These are phyloP conservation scores for Neobulgaria alba DNA, from an alignment of 2,329 filamentous ascomycete genomes.

Conservation along the genomic window DNA sequence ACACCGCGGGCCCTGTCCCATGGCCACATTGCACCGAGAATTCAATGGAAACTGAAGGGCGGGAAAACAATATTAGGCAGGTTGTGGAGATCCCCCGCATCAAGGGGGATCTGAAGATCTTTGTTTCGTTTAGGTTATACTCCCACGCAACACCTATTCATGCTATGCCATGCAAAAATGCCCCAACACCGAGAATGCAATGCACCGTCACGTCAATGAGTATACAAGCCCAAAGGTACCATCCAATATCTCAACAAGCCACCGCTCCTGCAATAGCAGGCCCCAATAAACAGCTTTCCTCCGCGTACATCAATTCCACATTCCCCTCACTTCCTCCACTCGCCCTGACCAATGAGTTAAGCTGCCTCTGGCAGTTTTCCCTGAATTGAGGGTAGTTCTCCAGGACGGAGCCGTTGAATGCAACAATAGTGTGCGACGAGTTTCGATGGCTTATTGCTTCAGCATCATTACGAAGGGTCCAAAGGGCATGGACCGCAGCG, in stretches of 20 bases:
- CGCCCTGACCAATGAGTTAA: conserved; percentile 48
- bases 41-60: too few relatives aligned
- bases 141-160: background rate
- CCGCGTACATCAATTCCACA: conserved; percentile 58
- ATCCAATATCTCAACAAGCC: conserved; percentile 32
- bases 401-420: conserved; percentile 72
- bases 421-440: conserved; percentile 48
- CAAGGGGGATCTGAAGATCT: too few relatives aligned
- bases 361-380: conserved; percentile 49
- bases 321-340: conserved; percentile 32
- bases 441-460: conserved; percentile 29
- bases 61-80: too few relatives aligned
- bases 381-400: conserved; percentile 68
- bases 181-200: conserved; percentile 13
- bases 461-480: conserved; percentile 44
- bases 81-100: too few relatives aligned
- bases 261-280: conserved; percentile 64
- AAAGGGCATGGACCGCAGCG: conserved; percentile 49
- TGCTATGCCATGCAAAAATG: too few relatives aligned
- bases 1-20: too few relatives aligned
- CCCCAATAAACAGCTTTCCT: conserved; percentile 67
- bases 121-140: too few relatives aligned
- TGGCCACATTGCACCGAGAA: too few relatives aligned
- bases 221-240: conserved; percentile 1
- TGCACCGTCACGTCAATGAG: conserved; percentile 1